Evolutionary conservation across 768 basidiomycete species (phyloP).

Genomic region (Rubroboletus pulcherrimus): DNA sequence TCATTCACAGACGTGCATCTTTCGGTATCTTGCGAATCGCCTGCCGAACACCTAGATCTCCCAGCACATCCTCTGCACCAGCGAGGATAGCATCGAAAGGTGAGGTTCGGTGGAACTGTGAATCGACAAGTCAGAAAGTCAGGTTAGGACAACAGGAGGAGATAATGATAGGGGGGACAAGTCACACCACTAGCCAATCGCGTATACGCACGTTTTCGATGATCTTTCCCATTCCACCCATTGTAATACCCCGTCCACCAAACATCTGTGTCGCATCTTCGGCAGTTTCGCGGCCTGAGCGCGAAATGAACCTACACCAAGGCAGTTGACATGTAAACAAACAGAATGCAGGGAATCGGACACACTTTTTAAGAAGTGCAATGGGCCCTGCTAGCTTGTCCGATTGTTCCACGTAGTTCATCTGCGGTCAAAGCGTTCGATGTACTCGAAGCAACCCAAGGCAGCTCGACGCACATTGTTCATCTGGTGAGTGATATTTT

Average conservation of each 20-base stretch:
- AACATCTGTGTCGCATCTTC: constrained; percentile 82
- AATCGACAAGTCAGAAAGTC: neutral
- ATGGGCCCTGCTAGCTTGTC: constrained; percentile 86
- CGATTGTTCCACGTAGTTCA: constrained; percentile 83
- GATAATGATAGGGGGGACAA: too few relatives aligned
- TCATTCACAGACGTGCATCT: constrained; percentile 13
- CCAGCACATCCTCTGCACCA: constrained; percentile 72
- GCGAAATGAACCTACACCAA: constrained; percentile 56
- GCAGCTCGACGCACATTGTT: constrained; percentile 54
- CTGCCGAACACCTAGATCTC: constrained; percentile 71
- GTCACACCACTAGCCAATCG: neutral
- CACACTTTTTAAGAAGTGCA: constrained; percentile 84
- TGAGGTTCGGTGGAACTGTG: constrained; percentile 76
- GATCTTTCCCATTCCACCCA: constrained; percentile 81
- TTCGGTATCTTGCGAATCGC: constrained; percentile 69
- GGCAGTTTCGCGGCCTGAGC: constrained; percentile 47
- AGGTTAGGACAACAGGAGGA: neutral
- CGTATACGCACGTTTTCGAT: constrained; percentile 66
- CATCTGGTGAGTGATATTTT: constrained; percentile 89
- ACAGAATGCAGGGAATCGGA: neutral
- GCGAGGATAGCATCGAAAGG: constrained; percentile 83
- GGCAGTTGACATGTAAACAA: constrained; percentile 1
- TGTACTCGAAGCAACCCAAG: neutral
- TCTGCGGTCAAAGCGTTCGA: constrained; percentile 41
- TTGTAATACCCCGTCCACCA: constrained; percentile 84